Conservation (phyloP, 106 monocot species). For the Apostasia shenzhenica region DNA sequence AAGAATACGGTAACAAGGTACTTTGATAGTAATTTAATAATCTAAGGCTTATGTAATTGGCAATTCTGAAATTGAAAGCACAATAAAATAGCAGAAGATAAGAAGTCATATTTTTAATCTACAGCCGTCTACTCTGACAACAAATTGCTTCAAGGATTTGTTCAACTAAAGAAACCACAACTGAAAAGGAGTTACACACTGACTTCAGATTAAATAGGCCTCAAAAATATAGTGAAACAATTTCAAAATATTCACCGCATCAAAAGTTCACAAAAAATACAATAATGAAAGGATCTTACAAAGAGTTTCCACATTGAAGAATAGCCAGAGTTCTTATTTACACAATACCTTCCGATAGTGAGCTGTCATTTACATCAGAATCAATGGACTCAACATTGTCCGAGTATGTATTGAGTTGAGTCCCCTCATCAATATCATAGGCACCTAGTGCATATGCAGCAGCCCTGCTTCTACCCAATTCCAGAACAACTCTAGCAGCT, state of each 20-base stretch:
- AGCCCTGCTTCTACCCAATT: conserved; percentile 98
- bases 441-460: conserved; percentile 91
- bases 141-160: no score
- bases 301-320: neutral
- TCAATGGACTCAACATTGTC: conserved; percentile 67
- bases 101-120: no score
- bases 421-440: conserved; percentile 71
- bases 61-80: no score
- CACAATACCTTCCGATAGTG: conserved; percentile 64
- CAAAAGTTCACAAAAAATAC: neutral
- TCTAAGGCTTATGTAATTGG: no score
- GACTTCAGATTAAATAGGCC: no score
- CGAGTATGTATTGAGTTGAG: conserved; percentile 53
- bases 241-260: conserved; percentile 2
- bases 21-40: no score
- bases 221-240: no score
- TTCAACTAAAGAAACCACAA: no score
- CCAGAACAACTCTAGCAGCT: conserved; percentile 93
- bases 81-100: no score
- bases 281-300: neutral
- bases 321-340: neutral
- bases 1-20: no score
- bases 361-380: conserved; percentile 55
- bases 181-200: no score
- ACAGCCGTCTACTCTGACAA: no score